Percentiles rank a stretch among this genome's conserved stretches.
Conservation (phyloP, 169 alveolate genomes). For the Eimeria falciformis region DNA sequence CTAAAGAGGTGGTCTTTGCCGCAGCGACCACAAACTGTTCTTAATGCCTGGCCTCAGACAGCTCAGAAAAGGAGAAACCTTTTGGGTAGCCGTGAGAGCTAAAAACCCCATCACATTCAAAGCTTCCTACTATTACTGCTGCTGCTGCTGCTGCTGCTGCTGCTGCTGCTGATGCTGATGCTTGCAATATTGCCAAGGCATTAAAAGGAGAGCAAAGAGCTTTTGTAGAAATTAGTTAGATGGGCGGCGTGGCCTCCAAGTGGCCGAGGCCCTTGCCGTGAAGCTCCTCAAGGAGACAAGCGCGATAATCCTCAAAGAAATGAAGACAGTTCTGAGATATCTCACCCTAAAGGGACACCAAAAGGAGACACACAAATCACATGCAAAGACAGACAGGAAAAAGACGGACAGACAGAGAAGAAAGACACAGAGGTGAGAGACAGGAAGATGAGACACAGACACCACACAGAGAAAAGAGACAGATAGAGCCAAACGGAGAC, state of each 20-base stretch:
- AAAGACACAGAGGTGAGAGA: no score
- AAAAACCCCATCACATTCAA: no score
- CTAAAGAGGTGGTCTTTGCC: no score
- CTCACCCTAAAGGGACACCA: slow-evolving; percentile 4
- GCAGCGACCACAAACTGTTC: no score
- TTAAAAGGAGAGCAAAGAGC: no score
- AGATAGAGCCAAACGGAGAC: background rate
- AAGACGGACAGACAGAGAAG: no score
- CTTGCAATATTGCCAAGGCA: background rate
- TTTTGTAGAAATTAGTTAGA: no score
- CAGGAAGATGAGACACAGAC: background rate
- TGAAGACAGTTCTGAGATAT: slow-evolving; percentile 68
- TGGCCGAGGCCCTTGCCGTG: slow-evolving; percentile 48
- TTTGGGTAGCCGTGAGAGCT: background rate
- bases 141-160: background rate
- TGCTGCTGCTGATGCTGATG: background rate
- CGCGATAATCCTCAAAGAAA: slow-evolving; percentile 70
- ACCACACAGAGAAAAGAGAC: background rate
- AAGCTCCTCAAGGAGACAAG: slow-evolving; percentile 66
- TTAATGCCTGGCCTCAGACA: no score
- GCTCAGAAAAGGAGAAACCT: background rate
- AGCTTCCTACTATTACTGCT: background rate
- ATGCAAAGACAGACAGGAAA: background rate
- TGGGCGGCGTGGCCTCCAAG: no score
- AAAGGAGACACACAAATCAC: background rate